phyloP scores from a whole-genome alignment of 176 grass and related monocot species.

The Raddia distichophylla region DNA sequence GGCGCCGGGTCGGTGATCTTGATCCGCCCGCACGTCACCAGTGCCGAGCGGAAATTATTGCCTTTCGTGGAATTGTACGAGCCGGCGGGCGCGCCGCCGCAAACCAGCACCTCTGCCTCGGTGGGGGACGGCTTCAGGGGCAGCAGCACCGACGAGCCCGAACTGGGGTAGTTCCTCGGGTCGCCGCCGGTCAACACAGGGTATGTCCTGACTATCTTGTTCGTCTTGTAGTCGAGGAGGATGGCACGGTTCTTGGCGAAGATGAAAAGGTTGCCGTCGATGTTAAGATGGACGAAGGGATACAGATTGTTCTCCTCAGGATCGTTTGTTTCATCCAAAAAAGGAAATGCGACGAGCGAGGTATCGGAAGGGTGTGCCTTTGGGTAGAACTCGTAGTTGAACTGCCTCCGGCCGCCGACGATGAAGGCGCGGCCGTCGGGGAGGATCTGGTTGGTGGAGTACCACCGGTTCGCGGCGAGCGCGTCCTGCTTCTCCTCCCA shows the following conservation, averaged over 20 bases:
- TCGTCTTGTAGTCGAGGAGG: conserved; percentile 66
- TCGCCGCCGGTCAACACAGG: conserved; percentile 58
- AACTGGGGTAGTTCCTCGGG: conserved; percentile 82
- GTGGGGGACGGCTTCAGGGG: conserved; percentile 60
- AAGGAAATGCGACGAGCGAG: conserved; percentile 40
- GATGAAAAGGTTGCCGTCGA: conserved; percentile 87
- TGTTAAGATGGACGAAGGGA: conserved; percentile 77
- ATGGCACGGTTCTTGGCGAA: conserved; percentile 85
- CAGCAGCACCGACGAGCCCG: conserved; percentile 75
- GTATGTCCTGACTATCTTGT: conserved; percentile 57
- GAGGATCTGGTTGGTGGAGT: conserved; percentile 86
- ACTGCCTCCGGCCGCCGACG: conserved; percentile 65
- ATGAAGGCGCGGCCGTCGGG: conserved; percentile 76
- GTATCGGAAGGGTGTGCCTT: conserved; percentile 41
- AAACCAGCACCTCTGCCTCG: conserved; percentile 76
- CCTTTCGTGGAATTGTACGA: conserved; percentile 55
- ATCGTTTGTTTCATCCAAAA: conserved; percentile 52
- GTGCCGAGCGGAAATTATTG: conserved; percentile 37
- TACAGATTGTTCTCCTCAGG: conserved; percentile 87
- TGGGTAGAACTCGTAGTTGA: conserved; percentile 82
- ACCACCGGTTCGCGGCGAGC: conserved; percentile 63
- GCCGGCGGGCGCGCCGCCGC: conserved; percentile 66
- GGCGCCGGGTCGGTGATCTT: conserved; percentile 70
- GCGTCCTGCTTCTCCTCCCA: conserved; percentile 68
- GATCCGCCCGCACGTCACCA: conserved; percentile 73